Evolutionary conservation across 75 land plant genomes (phyloP).

Genomic region (Pinus albicaulis): DNA sequence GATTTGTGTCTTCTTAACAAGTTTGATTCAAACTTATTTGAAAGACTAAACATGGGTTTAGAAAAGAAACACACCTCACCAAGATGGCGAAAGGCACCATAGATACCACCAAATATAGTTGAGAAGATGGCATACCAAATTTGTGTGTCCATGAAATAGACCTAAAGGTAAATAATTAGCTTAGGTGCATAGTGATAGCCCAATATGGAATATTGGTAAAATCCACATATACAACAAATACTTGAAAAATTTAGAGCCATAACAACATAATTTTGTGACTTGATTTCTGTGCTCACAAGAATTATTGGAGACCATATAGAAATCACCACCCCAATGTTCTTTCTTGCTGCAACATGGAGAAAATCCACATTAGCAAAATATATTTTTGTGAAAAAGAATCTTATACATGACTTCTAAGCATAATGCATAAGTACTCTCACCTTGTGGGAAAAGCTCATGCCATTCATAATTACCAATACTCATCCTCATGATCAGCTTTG

Average conservation of each 20-base stretch:
- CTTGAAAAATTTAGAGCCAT: background rate
- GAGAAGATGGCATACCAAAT: conserved; percentile 97
- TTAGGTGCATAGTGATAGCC: background rate
- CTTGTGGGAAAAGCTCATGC: conserved; percentile 93
- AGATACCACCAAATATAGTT: conserved; percentile 85
- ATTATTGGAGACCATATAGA: conserved; percentile 93
- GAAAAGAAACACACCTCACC: conserved; percentile 69
- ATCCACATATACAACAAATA: background rate
- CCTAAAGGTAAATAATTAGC: conserved; percentile 40
- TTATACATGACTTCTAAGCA: background rate
- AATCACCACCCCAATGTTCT: conserved; percentile 79
- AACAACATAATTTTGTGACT: conserved; percentile 2
- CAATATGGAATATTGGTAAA: background rate
- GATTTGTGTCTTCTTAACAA: too few species aligned
- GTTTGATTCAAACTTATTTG: too few species aligned
- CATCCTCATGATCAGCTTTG: conserved; percentile 71
- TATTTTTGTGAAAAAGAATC: background rate
- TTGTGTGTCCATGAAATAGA: conserved; percentile 98
- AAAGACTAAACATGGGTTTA: background rate
- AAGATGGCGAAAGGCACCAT: conserved; percentile 88
- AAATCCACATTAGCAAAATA: background rate
- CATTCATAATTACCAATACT: conserved; percentile 63
- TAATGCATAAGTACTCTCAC: conserved; percentile 25
- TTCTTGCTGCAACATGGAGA: conserved; percentile 42
- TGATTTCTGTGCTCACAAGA: conserved; percentile 46